These are phyloP conservation scores for Colletotrichum sojae DNA, from an alignment of 2,329 filamentous ascomycete genomes.

Conservation along the genomic window DNA sequence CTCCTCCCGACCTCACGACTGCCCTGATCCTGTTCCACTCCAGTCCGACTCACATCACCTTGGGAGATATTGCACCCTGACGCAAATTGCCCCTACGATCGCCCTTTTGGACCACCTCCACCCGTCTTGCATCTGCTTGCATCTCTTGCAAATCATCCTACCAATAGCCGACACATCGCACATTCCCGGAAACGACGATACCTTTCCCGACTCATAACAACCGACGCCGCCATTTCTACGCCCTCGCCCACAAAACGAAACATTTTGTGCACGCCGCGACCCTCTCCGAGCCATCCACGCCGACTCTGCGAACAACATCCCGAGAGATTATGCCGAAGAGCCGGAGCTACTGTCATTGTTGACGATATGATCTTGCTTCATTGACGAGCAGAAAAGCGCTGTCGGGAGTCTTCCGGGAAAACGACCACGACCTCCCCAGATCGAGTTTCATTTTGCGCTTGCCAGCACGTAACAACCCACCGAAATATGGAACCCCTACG, in stretches of 20 bases:
- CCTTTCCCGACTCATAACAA: conserved; percentile 36
- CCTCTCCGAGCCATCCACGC: conserved; percentile 9
- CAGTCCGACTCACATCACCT: conserved; percentile 32
- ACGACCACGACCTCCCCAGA: conserved; percentile 22
- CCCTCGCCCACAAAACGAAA: conserved; percentile 23
- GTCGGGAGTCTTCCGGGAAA: conserved; percentile 31
- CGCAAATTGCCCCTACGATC: conserved; percentile 28
- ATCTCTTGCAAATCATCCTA: conserved; percentile 37
- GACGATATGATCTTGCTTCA: conserved; percentile 45
- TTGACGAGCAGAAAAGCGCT: conserved; percentile 40
- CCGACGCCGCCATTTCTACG: conserved; percentile 33
- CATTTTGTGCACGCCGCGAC: conserved; percentile 20
- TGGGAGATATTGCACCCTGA: conserved; percentile 37
- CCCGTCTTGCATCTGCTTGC: conserved; percentile 38
- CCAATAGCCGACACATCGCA: conserved; percentile 38
- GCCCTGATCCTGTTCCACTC: conserved; percentile 32
- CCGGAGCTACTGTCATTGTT: conserved; percentile 38
- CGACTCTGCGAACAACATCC: conserved; percentile 22
- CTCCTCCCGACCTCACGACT: conserved; percentile 37
- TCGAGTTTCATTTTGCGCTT: conserved; percentile 29
- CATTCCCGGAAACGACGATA: conserved; percentile 40
- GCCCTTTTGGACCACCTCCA: conserved; percentile 35
- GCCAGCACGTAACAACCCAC: conserved; percentile 16
- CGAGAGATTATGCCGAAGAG: conserved; percentile 42
- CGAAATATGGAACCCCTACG: conserved; percentile 68